phyloP scores from a whole-genome alignment of 1,284 basidiomycete species.

The Apiotrichum mycotoxinovorans region DNA sequence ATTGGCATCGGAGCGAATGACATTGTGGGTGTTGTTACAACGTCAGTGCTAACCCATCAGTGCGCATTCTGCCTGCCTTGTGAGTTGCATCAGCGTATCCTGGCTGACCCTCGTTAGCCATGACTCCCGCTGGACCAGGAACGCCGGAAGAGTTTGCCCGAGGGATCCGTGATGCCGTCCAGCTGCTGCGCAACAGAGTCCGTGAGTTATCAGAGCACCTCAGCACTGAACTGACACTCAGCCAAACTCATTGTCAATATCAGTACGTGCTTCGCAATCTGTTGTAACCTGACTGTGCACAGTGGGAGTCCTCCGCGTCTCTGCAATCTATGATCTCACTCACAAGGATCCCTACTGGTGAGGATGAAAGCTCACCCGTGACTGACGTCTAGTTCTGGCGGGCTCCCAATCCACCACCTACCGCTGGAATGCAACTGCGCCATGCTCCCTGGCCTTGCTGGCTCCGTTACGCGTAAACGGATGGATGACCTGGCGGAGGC shows the following conservation, averaged over 20 bases:
- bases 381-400: conserved; percentile 20
- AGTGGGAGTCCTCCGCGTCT: conserved; percentile 48
- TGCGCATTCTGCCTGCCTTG: conserved; percentile 48
- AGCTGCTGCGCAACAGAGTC: conserved; percentile 37
- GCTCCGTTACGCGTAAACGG: conserved; percentile 40
- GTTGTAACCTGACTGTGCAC: neutral
- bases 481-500: conserved; percentile 47
- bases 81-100: conserved; percentile 8
- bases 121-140: conserved; percentile 27
- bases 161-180: conserved; percentile 40
- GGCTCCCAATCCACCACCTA: conserved; percentile 35
- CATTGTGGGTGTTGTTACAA: conserved; percentile 28
- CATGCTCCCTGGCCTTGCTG: conserved; percentile 39
- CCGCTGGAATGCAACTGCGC: conserved; percentile 46
- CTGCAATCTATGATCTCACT: conserved; percentile 45
- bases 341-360: conserved; percentile 42
- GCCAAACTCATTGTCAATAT: conserved; percentile 43
- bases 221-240: conserved; percentile 9
- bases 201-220: conserved; percentile 31
- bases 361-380: neutral
- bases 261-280: conserved; percentile 14
- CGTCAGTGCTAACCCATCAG: conserved; percentile 24
- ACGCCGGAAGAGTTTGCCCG: conserved; percentile 41
- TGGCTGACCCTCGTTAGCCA: conserved; percentile 21
- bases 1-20: conserved; percentile 50